A percentile compares a stretch with the other conserved stretches of the same genome.
Conservation (phyloP, 371 early-diverging fungal species). For the Mucor circinelloides region DNA sequence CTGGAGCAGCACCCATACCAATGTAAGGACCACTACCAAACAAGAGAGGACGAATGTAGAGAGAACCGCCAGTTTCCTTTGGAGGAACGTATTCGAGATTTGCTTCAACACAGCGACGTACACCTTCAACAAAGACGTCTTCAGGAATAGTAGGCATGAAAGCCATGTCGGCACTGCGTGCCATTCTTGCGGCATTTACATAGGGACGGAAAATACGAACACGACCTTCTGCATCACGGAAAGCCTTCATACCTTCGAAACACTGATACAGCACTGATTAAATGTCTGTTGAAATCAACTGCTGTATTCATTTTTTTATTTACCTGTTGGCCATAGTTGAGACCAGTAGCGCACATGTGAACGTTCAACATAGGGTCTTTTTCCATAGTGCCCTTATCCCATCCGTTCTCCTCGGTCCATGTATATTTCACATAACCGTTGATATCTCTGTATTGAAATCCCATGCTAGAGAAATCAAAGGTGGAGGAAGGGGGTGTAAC, state of each 20-base stretch:
- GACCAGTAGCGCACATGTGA: slow-evolving; percentile 61
- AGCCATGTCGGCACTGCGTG: slow-evolving; percentile 55
- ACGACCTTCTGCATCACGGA: slow-evolving; percentile 71
- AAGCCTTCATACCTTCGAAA: slow-evolving; percentile 87
- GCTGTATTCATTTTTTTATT: background rate
- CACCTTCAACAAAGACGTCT: slow-evolving; percentile 70
- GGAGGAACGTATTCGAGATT: slow-evolving; percentile 81
- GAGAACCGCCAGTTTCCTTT: slow-evolving; percentile 61
- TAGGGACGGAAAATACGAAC: slow-evolving; percentile 79
- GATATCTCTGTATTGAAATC: slow-evolving; percentile 69
- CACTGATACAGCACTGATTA: slow-evolving; percentile 34
- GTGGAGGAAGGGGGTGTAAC: slow-evolving; percentile 38
- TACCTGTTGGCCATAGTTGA: slow-evolving; percentile 79
- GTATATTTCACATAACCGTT: slow-evolving; percentile 69
- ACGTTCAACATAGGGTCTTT: slow-evolving; percentile 50
- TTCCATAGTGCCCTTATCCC: slow-evolving; percentile 67
- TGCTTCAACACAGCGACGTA: slow-evolving; percentile 56
- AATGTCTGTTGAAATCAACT: background rate
- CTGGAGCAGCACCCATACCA: slow-evolving; percentile 68
- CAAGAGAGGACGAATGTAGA: slow-evolving; percentile 74
- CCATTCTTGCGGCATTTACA: slow-evolving; percentile 72
- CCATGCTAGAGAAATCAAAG: slow-evolving; percentile 72
- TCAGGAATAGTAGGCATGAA: slow-evolving; percentile 69
- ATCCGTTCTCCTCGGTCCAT: slow-evolving; percentile 60
- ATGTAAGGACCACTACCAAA: slow-evolving; percentile 74